A percentile compares a stretch with the other conserved stretches of the same genome.
phyloP scores from a whole-genome alignment of 345 rosid genomes.

The Toxicodendron radicans region DNA sequence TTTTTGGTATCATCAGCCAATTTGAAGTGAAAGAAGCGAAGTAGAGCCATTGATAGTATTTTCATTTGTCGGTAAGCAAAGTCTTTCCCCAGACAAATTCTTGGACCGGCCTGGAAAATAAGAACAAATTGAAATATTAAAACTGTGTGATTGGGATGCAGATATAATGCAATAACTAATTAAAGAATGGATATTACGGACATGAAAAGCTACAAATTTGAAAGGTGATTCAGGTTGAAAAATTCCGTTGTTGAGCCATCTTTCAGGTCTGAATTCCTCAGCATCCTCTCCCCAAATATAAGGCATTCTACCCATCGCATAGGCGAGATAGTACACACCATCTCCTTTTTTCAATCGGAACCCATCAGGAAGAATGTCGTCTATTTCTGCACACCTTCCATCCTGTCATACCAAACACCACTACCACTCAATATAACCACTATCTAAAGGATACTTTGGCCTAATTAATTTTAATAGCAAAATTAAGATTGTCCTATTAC shows the following conservation, averaged over 20 bases:
- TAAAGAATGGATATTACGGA: not conserved
- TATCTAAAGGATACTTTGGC: not conserved
- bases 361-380: conserved; percentile 78
- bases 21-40: conserved; percentile 58
- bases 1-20: conserved; percentile 43
- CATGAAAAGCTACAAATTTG: conserved; percentile 74
- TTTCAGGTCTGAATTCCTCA: conserved; percentile 63
- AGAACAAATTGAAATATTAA: not conserved
- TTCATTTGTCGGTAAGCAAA: conserved; percentile 82
- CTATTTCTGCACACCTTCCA: conserved; percentile 53
- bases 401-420: conserved; percentile 34
- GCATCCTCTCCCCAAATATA: conserved; percentile 80
- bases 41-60: conserved; percentile 57
- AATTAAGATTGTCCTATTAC: too few relatives aligned
- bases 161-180: not conserved
- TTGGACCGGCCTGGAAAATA: conserved; percentile 70
- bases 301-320: conserved; percentile 81
- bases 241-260: conserved; percentile 67
- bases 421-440: too few relatives aligned
- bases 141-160: not conserved
- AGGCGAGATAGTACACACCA: conserved; percentile 49
- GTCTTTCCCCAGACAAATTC: conserved; percentile 73
- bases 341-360: conserved; percentile 62
- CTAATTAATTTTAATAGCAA: too few relatives aligned
- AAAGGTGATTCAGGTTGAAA: conserved; percentile 69